phyloP scores from a whole-genome alignment of 768 basidiomycete genomes.

The Pulveroboletus sp. region DNA sequence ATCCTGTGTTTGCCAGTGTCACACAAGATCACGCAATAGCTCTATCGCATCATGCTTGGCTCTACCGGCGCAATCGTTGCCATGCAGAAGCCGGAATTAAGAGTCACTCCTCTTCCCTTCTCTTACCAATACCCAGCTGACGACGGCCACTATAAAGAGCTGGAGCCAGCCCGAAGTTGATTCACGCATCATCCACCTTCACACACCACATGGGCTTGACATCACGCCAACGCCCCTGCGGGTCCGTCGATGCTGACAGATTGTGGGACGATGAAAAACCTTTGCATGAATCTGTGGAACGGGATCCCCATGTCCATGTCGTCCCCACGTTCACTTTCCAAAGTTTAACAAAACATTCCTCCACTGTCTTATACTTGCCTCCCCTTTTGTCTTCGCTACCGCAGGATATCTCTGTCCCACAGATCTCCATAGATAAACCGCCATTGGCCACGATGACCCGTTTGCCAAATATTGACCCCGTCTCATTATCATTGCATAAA shows the following conservation, averaged over 20 bases:
- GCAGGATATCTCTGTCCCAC: constrained; percentile 30
- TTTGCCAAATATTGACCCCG: constrained; percentile 81
- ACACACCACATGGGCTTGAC: constrained; percentile 19
- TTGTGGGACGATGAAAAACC: background rate
- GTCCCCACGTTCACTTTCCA: constrained; percentile 48
- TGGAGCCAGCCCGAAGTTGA: background rate
- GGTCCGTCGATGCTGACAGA: background rate
- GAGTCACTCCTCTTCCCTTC: background rate
- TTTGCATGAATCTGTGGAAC: constrained; percentile 10
- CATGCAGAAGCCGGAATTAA: background rate
- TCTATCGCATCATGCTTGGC: constrained; percentile 18
- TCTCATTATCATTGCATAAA: constrained; percentile 79
- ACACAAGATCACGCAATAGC: constrained; percentile 34
- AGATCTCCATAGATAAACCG: constrained; percentile 30
- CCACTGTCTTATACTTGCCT: constrained; percentile 74
- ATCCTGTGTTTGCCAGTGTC: constrained; percentile 12
- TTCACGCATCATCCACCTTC: background rate
- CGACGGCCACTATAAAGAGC: constrained; percentile 7
- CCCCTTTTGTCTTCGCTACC: constrained; percentile 80
- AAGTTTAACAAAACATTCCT: constrained; percentile 33
- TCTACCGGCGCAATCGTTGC: constrained; percentile 1
- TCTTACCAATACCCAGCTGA: background rate
- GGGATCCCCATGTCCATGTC: constrained; percentile 55
- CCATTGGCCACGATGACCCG: constrained; percentile 66
- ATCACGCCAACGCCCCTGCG: constrained; percentile 1